These are phyloP conservation scores for Biscogniauxia sp. DNA, from an alignment of 2,329 filamentous ascomycete genomes.

Conservation along the genomic window DNA sequence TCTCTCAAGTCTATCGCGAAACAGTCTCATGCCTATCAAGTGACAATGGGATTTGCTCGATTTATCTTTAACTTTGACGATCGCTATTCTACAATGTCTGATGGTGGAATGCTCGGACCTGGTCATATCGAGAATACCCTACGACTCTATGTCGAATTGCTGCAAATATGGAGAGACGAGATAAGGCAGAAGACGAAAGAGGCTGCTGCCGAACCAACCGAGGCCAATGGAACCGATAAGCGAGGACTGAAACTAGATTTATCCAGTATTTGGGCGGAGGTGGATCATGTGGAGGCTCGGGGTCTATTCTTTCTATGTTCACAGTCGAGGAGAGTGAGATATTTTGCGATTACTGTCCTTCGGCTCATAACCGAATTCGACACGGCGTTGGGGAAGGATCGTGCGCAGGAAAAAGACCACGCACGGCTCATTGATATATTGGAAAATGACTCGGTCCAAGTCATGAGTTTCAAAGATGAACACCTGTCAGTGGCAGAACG, in stretches of 20 bases:
- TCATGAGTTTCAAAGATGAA: constrained; percentile 91
- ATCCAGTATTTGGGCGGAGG: constrained; percentile 85
- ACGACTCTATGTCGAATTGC: constrained; percentile 85
- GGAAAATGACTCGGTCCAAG: constrained; percentile 81
- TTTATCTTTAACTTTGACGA: constrained; percentile 99
- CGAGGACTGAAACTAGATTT: constrained; percentile 77
- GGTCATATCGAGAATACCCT: constrained; percentile 94
- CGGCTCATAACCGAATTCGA: constrained; percentile 94
- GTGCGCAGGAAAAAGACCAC: constrained; percentile 58
- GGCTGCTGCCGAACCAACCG: constrained; percentile 61
- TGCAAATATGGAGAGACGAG: constrained; percentile 97
- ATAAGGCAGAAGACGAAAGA: constrained; percentile 83
- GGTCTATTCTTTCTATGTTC: constrained; percentile 97
- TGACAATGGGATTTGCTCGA: constrained; percentile 92
- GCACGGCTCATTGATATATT: constrained; percentile 84
- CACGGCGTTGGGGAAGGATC: constrained; percentile 72
- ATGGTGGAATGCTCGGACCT: constrained; percentile 91
- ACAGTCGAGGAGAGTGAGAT: constrained; percentile 83
- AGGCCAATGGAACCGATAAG: constrained; percentile 63
- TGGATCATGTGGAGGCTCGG: constrained; percentile 95
- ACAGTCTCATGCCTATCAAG: constrained; percentile 89
- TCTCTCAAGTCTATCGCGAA: constrained; percentile 93
- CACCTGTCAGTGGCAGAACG: constrained; percentile 87
- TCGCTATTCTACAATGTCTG: constrained; percentile 94
- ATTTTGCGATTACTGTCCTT: constrained; percentile 89